Evolutionary conservation across 495 filamentous ascomycete species (phyloP).

Genomic region (Endocarpon pusillum): DNA sequence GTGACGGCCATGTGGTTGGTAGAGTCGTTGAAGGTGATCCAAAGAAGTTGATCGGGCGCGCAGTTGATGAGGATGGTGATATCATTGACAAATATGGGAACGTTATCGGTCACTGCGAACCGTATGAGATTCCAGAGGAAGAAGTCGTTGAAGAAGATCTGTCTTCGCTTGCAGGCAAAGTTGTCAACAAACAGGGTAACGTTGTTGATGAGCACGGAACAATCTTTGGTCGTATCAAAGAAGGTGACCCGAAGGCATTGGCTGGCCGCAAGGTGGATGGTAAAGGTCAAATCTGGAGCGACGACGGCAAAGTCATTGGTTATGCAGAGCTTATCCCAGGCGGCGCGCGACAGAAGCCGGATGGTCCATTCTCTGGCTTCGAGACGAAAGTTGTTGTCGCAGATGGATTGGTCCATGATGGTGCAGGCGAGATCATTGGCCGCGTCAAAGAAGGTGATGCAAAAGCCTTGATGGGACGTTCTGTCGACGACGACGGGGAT

Average conservation of each 20-base stretch:
- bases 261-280: constrained; percentile 70
- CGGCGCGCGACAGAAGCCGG: constrained; percentile 47
- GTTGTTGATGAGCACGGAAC: constrained; percentile 59
- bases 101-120: constrained; percentile 58
- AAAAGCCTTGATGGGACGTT: constrained; percentile 52
- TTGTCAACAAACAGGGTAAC: constrained; percentile 74
- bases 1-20: constrained; percentile 52
- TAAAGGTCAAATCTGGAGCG: constrained; percentile 65
- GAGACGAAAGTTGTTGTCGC: constrained; percentile 55
- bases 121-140: constrained; percentile 35
- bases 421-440: constrained; percentile 50
- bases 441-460: constrained; percentile 56
- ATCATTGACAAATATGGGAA: constrained; percentile 69
- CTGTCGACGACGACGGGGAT: constrained; percentile 72
- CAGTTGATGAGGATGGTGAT: constrained; percentile 70
- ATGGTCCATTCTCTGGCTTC: constrained; percentile 67
- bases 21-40: constrained; percentile 59
- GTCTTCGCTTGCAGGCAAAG: constrained; percentile 38
- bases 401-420: constrained; percentile 52
- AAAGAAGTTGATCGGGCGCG: constrained; percentile 55
- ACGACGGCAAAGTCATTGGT: constrained; percentile 64
- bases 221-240: constrained; percentile 58
- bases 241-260: constrained; percentile 50
- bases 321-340: constrained; percentile 64
- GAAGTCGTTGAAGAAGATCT: constrained; percentile 10